Evolutionary conservation across 1,284 basidiomycete genomes (phyloP).

Genomic region (Entoloma clypeatum): DNA sequence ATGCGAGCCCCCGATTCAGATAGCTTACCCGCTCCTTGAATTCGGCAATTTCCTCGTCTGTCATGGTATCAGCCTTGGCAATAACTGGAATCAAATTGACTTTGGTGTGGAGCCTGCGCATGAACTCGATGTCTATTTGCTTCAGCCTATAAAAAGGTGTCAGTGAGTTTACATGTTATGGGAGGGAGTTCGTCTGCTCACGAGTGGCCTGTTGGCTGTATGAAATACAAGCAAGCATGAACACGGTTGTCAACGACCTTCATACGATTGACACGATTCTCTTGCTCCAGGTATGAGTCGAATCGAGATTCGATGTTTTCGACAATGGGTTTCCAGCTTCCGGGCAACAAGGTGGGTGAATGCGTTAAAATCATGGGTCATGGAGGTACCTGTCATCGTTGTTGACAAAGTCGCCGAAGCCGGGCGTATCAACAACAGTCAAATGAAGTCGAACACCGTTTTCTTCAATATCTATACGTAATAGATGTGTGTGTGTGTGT

Average conservation of each 20-base stretch:
- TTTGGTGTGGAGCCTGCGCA: constrained; percentile 91
- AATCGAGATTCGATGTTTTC: constrained; percentile 97
- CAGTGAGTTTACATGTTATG: constrained; percentile 8
- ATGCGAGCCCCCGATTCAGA: constrained; percentile 7
- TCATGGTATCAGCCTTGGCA: constrained; percentile 94
- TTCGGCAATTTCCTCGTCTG: constrained; percentile 87
- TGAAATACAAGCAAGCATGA: constrained; percentile 95
- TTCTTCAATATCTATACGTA: constrained; percentile 88
- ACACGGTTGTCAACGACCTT: constrained; percentile 88
- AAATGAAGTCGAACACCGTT: constrained; percentile 91
- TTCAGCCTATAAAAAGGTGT: constrained; percentile 61
- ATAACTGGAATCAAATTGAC: constrained; percentile 98
- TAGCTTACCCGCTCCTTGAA: constrained; percentile 85
- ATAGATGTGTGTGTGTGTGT: constrained; percentile 26
- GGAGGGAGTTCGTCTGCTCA: constrained; percentile 43
- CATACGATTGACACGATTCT: constrained; percentile 91
- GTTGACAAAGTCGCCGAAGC: constrained; percentile 97
- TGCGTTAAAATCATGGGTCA: constrained; percentile 16
- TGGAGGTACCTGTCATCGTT: constrained; percentile 84
- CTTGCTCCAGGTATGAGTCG: constrained; percentile 94
- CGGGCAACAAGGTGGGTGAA: constrained; percentile 14
- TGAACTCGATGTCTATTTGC: constrained; percentile 96
- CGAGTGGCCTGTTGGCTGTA: constrained; percentile 97
- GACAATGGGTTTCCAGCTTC: constrained; percentile 94
- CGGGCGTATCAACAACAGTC: constrained; percentile 97